Conservation (phyloP, 805 yeast species). For the Kurtzmaniella fragi region DNA sequence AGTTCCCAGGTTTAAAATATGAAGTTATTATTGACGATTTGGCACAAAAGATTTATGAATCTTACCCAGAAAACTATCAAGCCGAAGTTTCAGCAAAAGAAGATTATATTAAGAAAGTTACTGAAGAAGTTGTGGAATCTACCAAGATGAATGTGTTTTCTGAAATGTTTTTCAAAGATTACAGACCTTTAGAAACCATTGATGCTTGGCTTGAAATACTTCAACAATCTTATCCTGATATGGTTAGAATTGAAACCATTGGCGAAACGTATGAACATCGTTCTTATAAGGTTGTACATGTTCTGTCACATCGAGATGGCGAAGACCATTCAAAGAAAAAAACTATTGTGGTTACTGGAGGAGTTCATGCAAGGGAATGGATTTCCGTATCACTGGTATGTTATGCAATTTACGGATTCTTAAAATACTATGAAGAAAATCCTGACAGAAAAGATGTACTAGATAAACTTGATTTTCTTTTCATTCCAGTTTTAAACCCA, state of each 20-base stretch:
- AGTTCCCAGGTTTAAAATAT: slow-evolving; percentile 21
- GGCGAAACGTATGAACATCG: slow-evolving; percentile 78
- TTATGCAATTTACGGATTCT: slow-evolving; percentile 41
- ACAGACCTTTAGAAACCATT: slow-evolving; percentile 62
- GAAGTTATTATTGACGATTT: slow-evolving; percentile 51
- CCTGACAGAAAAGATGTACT: slow-evolving; percentile 44
- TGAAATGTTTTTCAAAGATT: slow-evolving; percentile 66
- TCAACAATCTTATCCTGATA: slow-evolving; percentile 55
- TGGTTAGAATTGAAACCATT: slow-evolving; percentile 58
- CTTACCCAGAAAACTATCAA: slow-evolving; percentile 36
- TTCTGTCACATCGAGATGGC: slow-evolving; percentile 38
- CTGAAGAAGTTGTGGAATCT: slow-evolving; percentile 11
- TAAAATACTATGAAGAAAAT: slow-evolving; percentile 23
- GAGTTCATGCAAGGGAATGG: slow-evolving; percentile 92
- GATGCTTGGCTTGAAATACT: slow-evolving; percentile 67
- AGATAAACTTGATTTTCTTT: slow-evolving; percentile 60
- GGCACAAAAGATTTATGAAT: slow-evolving; percentile 51
- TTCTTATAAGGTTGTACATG: slow-evolving; percentile 60
- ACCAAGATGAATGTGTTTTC: slow-evolving; percentile 15
- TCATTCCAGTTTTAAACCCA: slow-evolving; percentile 83
- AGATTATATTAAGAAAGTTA: slow-evolving; percentile 5
- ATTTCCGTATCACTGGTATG: slow-evolving; percentile 66
- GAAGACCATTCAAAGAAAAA: slow-evolving; percentile 35
- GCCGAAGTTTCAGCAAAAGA: slow-evolving; percentile 6
- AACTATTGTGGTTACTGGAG: slow-evolving; percentile 76